Evolutionary conservation across 1,284 basidiomycete species (phyloP), one percentile per base, ranked within the genome.

Genomic region (Boletus semigastroideus): DNA sequence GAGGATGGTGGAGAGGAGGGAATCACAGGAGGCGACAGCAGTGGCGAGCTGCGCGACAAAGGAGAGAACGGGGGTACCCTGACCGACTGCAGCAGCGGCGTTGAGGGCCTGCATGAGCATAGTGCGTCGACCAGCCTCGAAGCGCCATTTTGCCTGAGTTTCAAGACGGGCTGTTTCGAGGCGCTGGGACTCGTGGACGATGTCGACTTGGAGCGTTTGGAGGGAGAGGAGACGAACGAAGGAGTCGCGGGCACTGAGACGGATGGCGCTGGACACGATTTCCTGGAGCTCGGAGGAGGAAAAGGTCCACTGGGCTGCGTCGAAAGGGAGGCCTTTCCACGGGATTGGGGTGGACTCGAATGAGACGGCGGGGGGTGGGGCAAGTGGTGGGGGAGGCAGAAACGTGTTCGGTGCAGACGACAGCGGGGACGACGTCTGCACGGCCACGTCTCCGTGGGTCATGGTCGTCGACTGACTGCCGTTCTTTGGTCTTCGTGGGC

Each of bases 241-340:
- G 1, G 84, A 84, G 53, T 88, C 84, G 55, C 78, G 75, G 1
- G 86, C 83, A 14, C 85, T 86, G 31, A 80, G 73, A 17, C 85
- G 80, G 59, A 92, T 90, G 11, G 87, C 86, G 8, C 79, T 75
- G 17, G 86, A 85, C 20, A 90, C 88, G 54, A 90, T 80, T 17
- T 78, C 74, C 61, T 90, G 88, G 36, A 91, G 77, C 59, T 91
- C 84, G 27, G 71, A 57, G 0, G 84, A 87, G 27, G 79, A 78
- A 51, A 90, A 78, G 1, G 84, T 86, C 88, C 87, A 89, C 55
- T 88, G 75, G 5, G 88, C 88, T 0, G 84, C 84, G 53, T 90
- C 86, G 38, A 88, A 71, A 0, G 86, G 79, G 51, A 90, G 72
- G 1, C 79, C 80, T 51, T 84, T 85, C 80, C 81, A 88, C 36